These are phyloP conservation scores for Trichocladium uniseriatum DNA, from an alignment of 495 filamentous ascomycete species.

Conservation along the genomic window DNA sequence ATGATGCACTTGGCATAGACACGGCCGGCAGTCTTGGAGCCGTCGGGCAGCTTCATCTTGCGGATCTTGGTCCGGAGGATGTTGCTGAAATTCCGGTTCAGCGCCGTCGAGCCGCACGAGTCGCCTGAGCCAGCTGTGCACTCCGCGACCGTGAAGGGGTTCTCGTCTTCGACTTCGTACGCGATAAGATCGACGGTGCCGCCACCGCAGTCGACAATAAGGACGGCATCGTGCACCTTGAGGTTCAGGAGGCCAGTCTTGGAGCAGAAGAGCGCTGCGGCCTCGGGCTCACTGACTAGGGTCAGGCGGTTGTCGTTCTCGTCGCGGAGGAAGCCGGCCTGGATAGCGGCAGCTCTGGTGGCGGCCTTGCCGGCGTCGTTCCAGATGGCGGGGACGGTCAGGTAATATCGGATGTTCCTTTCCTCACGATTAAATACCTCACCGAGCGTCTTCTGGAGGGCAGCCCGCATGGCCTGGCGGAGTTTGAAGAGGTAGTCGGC, in stretches of 20 bases:
- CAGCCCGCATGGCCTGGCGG: constrained; percentile 62
- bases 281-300: constrained; percentile 63
- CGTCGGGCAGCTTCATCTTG: constrained; percentile 70
- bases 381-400: constrained; percentile 69
- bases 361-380: constrained; percentile 69
- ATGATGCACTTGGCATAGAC: constrained; percentile 75
- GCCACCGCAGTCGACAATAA: constrained; percentile 69
- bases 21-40: constrained; percentile 62
- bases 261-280: constrained; percentile 63
- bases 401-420: constrained; percentile 63
- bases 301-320: constrained; percentile 68
- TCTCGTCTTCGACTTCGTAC: constrained; percentile 68
- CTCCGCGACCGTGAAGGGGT: constrained; percentile 64
- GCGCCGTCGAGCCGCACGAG: constrained; percentile 63
- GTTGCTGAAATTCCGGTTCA: constrained; percentile 69
- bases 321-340: constrained; percentile 64
- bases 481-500: constrained; percentile 71
- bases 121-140: constrained; percentile 68
- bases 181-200: constrained; percentile 70
- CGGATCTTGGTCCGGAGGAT: constrained; percentile 66
- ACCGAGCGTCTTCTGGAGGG: constrained; percentile 65
- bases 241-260: constrained; percentile 65
- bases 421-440: constrained; percentile 70
- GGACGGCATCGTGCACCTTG: constrained; percentile 63
- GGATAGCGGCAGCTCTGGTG: constrained; percentile 61